Conservation (phyloP, 495 filamentous ascomycete genomes). For the Penicillium canescens region DNA sequence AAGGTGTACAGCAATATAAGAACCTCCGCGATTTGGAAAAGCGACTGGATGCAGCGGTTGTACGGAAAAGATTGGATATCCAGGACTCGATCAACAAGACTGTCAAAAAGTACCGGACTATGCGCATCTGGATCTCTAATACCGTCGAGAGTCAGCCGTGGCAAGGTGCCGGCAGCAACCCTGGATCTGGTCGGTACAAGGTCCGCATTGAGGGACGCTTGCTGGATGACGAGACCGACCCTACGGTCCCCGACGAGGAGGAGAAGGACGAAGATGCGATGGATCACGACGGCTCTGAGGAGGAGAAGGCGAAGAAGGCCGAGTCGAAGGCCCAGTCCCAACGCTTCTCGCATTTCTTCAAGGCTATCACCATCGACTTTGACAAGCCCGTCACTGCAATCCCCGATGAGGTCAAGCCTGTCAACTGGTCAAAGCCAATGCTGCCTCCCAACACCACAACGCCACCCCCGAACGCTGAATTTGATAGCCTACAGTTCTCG, state of each 20-base stretch:
- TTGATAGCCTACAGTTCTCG: constrained; percentile 90
- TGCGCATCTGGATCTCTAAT: constrained; percentile 95
- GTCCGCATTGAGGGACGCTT: constrained; percentile 94
- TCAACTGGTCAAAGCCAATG: constrained; percentile 74
- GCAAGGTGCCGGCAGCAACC: constrained; percentile 57
- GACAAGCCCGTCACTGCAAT: constrained; percentile 56
- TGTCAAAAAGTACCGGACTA: constrained; percentile 77
- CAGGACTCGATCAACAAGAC: constrained; percentile 79
- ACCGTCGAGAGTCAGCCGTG: constrained; percentile 92
- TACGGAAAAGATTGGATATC: constrained; percentile 89
- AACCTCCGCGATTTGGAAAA: constrained; percentile 84
- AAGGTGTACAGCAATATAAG: constrained; percentile 80
- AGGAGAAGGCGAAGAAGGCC: constrained; percentile 38
- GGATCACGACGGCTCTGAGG: constrained; percentile 55
- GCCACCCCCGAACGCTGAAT: constrained; percentile 61
- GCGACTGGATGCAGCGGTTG: constrained; percentile 89
- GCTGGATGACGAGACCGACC: constrained; percentile 67
- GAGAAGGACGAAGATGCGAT: constrained; percentile 62
- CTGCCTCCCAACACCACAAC: constrained; percentile 50
- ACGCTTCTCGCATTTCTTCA: constrained; percentile 94
- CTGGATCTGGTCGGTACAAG: constrained; percentile 66
- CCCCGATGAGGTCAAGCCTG: constrained; percentile 58
- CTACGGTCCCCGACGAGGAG: constrained; percentile 48
- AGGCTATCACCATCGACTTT: constrained; percentile 83
- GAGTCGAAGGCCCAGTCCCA: constrained; percentile 45